Evolutionary conservation across 2,329 filamentous ascomycete genomes (phyloP).

Genomic region (Xylariales sp.): DNA sequence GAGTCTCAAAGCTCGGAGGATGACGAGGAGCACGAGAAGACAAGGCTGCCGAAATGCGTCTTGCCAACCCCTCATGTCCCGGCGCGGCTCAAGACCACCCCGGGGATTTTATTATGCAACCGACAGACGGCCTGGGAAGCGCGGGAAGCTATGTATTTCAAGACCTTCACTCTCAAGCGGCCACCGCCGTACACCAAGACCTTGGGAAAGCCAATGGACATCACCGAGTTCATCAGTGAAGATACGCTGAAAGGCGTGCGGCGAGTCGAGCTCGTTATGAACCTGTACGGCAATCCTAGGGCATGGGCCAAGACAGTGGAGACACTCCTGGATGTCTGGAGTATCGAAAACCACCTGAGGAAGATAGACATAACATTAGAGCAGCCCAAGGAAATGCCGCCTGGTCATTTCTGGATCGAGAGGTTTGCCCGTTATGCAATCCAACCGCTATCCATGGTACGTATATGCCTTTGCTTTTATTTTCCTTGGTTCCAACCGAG

Average conservation of each 20-base stretch:
- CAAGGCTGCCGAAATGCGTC: background rate
- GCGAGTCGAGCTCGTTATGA: constrained; percentile 14
- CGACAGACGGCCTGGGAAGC: constrained; percentile 27
- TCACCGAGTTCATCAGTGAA: constrained; percentile 16
- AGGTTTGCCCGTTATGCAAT: background rate
- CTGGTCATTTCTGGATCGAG: background rate
- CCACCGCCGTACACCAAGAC: constrained; percentile 9
- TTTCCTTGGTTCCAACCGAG: background rate
- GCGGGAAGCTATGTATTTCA: constrained; percentile 19
- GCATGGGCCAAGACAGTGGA: constrained; percentile 12
- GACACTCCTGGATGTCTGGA: constrained; percentile 15
- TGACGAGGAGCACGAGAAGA: background rate
- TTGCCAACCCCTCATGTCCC: background rate
- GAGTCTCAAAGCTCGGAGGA: background rate
- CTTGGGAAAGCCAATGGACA: constrained; percentile 12
- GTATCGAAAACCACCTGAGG: constrained; percentile 11
- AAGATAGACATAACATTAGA: constrained; percentile 4
- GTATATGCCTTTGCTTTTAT: background rate
- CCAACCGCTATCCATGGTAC: background rate
- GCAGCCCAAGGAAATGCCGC: background rate
- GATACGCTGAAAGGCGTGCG: constrained; percentile 12
- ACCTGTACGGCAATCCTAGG: constrained; percentile 7
- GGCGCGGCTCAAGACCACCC: constrained; percentile 16
- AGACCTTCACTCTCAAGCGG: constrained; percentile 21
- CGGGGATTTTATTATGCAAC: constrained; percentile 28